These are phyloP conservation scores for Sclerotinia trifoliorum DNA, from an alignment of 2,329 filamentous ascomycete genomes.

Conservation along the genomic window DNA sequence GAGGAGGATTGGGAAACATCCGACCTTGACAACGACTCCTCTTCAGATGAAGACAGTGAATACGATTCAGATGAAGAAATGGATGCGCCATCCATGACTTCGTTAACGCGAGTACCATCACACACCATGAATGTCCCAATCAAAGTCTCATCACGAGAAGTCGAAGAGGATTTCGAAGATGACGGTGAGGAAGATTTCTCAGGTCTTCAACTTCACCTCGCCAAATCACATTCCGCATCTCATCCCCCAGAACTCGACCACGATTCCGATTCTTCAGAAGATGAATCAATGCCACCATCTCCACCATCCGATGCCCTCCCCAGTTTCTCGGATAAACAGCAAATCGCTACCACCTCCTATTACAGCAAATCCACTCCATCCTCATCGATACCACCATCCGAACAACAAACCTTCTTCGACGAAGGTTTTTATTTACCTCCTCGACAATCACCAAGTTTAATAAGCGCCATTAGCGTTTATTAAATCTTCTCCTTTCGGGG, in stretches of 20 bases:
- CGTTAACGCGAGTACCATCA: constrained; percentile 49
- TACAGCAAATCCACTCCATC: constrained; percentile 39
- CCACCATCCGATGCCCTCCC: constrained; percentile 48
- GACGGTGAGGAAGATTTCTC: constrained; percentile 63
- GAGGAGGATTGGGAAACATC: constrained; percentile 70
- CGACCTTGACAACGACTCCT: constrained; percentile 54
- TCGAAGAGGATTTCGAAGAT: constrained; percentile 46
- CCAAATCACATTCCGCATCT: constrained; percentile 58
- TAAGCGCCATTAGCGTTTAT: constrained; percentile 48
- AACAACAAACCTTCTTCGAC: constrained; percentile 47
- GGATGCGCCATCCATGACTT: constrained; percentile 52
- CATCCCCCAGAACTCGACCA: constrained; percentile 69
- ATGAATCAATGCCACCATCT: constrained; percentile 66
- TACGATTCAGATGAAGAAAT: constrained; percentile 57
- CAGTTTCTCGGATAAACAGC: constrained; percentile 59
- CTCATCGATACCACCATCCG: constrained; percentile 36
- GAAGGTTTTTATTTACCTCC: constrained; percentile 49
- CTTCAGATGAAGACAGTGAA: constrained; percentile 54
- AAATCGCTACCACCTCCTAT: constrained; percentile 44
- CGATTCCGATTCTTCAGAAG: constrained; percentile 68
- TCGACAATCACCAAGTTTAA: constrained; percentile 44
- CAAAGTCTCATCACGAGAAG: constrained; percentile 2
- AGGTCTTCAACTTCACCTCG: constrained; percentile 66
- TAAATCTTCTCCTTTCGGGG: constrained; percentile 32
- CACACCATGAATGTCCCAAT: constrained; percentile 38